Conservation (phyloP, 345 rosid genomes). For the Fremontodendron californicum region DNA sequence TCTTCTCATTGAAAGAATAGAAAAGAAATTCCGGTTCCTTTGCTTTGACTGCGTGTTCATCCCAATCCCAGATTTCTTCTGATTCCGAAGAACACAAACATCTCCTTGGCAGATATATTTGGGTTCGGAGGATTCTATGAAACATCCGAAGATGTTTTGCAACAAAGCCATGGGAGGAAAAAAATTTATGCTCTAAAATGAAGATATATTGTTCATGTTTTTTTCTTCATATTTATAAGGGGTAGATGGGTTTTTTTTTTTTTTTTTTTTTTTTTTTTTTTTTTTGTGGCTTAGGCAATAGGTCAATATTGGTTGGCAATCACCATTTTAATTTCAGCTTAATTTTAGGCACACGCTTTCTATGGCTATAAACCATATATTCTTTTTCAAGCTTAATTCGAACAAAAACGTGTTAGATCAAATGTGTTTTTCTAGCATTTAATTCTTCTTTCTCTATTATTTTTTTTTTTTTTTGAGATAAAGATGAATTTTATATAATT, state of each 20-base stretch:
- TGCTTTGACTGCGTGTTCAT: conserved; percentile 13
- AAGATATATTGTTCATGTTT: not conserved
- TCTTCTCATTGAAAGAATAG: conserved; percentile 6
- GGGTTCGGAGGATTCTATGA: conserved; percentile 19
- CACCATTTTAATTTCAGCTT: not conserved
- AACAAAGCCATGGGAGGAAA: conserved; percentile 25
- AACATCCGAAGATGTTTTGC: conserved; percentile 33
- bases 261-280: too few relatives aligned
- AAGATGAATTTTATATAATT: too few relatives aligned
- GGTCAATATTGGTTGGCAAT: not conserved
- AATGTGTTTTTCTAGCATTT: not conserved
- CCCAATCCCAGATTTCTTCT: not conserved
- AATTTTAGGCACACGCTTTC: not conserved
- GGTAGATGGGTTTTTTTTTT: not conserved
- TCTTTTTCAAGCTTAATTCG: not conserved
- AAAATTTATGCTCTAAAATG: not conserved
- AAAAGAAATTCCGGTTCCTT: not conserved
- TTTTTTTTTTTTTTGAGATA: too few relatives aligned
- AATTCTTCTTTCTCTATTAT: not conserved
- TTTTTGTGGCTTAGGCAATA: not conserved
- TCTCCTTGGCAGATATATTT: conserved; percentile 38
- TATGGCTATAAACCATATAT: not conserved
- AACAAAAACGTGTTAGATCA: not conserved
- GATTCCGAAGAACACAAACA: conserved; percentile 24
- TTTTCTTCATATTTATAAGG: not conserved